Evolutionary conservation across 1,139 yeast species (phyloP), one percentile per base, ranked within the genome.

Genomic region (Taphrina deformans): DNA sequence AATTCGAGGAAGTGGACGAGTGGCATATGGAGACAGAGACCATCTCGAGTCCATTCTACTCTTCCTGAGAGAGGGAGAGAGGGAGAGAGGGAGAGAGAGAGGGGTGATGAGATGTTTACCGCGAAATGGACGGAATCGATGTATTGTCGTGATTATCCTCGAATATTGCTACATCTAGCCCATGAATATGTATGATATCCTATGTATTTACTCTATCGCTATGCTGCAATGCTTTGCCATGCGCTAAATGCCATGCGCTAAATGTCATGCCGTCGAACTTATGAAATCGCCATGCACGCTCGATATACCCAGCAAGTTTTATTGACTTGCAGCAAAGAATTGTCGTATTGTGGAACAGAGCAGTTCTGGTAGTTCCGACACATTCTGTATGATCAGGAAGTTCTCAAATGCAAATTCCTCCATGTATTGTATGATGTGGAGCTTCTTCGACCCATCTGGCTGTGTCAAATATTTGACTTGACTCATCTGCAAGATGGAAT

Each of bases 331-430:
- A 9, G 91, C 80, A 75, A 93, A 95, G 77, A 89, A 95, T 75
- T 95, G 99, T 73, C 98, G 85, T 69, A 95, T 80, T 69, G 95
- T 92, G 71, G 88, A 80, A 1, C 97, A 85, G 69, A 95, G 81
- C 87, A 95, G 91, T 72, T 88, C 90, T 23, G 99, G 99, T 62
- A 95, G 81, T 76, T 93, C 98, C 55, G 82, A 82, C 69, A 95
- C 89, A 73, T 93, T 86, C 72, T 89, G 86, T 44, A 95, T 97
- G 71, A 95, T 93, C 67, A 93, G 97, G 73, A 92, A 95, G 75
- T 88, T 93, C 73, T 95, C 98, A 77, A 95, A 95, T 7, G 67
- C 67, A 85, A 95, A 95, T 27, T 89, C 84, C 71, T 93, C 97
- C 77, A 95, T 81, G 72, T 95, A 95, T 72, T 87, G 88, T 68